phyloP scores from a whole-genome alignment of 306 rosid species.

The Urtica urens region DNA sequence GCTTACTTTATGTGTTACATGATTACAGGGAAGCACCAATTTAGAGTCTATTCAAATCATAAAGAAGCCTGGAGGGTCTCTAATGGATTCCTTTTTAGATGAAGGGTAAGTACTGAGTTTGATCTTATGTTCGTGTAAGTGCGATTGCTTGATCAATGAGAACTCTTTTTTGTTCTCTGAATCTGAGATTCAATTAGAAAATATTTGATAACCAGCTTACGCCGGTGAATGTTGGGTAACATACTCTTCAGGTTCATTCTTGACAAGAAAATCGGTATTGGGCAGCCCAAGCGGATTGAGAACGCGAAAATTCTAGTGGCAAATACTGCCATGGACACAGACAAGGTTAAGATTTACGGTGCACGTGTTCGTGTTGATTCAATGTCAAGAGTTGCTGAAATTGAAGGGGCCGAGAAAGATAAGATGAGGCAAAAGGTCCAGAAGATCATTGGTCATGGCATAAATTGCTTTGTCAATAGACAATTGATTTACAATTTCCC shows the following conservation, averaged over 20 bases:
- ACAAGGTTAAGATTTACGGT: slow-evolving; percentile 91
- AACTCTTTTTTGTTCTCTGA: background rate
- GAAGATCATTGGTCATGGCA: slow-evolving; percentile 84
- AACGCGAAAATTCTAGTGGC: slow-evolving; percentile 89
- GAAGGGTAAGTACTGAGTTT: slow-evolving; percentile 67
- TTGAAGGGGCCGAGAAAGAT: slow-evolving; percentile 90
- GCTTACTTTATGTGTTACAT: background rate
- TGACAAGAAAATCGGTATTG: slow-evolving; percentile 98
- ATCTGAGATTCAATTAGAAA: background rate
- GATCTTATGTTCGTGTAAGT: too few species aligned
- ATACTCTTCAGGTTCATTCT: slow-evolving; percentile 67
- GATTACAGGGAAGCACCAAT: slow-evolving; percentile 94
- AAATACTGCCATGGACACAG: slow-evolving; percentile 97
- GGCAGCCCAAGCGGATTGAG: slow-evolving; percentile 93
- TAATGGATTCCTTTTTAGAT: slow-evolving; percentile 79
- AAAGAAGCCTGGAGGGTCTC: slow-evolving; percentile 94
- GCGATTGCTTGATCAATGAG: too few species aligned
- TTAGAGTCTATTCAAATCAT: slow-evolving; percentile 85
- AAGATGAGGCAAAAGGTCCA: slow-evolving; percentile 95
- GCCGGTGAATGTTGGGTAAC: background rate
- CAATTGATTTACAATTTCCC: slow-evolving; percentile 95
- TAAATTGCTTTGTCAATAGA: slow-evolving; percentile 84
- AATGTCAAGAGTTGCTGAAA: slow-evolving; percentile 87
- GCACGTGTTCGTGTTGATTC: slow-evolving; percentile 96
- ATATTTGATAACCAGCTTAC: background rate